Conservation (phyloP, 805 yeast species). For the Wickerhamomyces tratensis region DNA sequence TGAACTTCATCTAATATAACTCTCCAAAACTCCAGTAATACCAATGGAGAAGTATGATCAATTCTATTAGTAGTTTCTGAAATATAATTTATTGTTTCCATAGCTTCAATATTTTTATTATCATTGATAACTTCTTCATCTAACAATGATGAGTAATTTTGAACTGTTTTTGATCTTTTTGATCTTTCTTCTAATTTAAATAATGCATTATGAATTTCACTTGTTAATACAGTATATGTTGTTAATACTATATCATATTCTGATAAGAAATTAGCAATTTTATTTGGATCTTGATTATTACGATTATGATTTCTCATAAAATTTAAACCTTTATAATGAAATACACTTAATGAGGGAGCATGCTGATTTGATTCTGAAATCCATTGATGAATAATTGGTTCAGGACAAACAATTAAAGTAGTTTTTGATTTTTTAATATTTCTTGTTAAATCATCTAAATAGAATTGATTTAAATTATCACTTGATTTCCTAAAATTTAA, state of each 20-base stretch:
- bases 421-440: constrained; percentile 41
- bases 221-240: constrained; percentile 61
- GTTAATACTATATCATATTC: constrained; percentile 72
- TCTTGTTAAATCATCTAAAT: constrained; percentile 9
- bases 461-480: constrained; percentile 1
- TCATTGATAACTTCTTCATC: neutral
- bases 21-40: constrained; percentile 79
- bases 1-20: constrained; percentile 92
- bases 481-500: constrained; percentile 43
- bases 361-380: constrained; percentile 52
- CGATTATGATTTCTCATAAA: constrained; percentile 23
- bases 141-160: neutral
- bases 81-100: neutral
- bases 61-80: neutral
- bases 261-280: constrained; percentile 42
- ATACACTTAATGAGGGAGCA: constrained; percentile 53
- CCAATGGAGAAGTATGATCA: constrained; percentile 74
- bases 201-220: constrained; percentile 71
- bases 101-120: neutral
- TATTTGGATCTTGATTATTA: constrained; percentile 17
- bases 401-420: constrained; percentile 80
- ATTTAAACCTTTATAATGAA: constrained; percentile 52
- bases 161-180: constrained; percentile 14
- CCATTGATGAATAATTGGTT: constrained; percentile 83
- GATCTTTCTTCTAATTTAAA: constrained; percentile 43